Evolutionary conservation across 768 basidiomycete species (phyloP).

Genomic region (Pleurotus eryngii): DNA sequence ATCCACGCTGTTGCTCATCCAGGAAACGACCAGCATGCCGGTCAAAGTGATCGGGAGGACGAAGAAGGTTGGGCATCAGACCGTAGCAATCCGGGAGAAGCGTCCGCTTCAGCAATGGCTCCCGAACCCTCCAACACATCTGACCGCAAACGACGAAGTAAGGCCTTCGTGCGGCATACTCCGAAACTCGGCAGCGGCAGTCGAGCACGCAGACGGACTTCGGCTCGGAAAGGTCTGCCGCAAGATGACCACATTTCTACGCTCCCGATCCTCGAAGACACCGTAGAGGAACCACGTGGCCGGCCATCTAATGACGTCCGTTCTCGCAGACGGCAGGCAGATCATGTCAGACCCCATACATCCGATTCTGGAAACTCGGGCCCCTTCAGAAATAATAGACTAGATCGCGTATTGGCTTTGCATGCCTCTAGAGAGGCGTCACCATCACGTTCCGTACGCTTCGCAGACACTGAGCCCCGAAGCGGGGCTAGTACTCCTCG

Average conservation of each 20-base stretch:
- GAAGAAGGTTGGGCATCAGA: constrained; percentile 71
- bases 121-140: constrained; percentile 9
- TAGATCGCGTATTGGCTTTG: constrained; percentile 14
- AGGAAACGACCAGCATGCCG: constrained; percentile 18
- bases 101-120: constrained; percentile 3
- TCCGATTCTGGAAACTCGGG: constrained; percentile 2
- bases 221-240: constrained; percentile 1
- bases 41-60: constrained; percentile 28
- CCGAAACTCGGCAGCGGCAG: constrained; percentile 14
- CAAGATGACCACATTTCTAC: background rate
- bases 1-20: constrained; percentile 7
- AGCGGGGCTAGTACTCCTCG: constrained; percentile 18
- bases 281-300: background rate
- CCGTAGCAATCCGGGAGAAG: constrained; percentile 27
- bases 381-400: constrained; percentile 13
- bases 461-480: constrained; percentile 17
- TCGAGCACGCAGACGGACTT: constrained; percentile 8
- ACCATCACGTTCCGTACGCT: constrained; percentile 26
- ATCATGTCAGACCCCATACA: background rate
- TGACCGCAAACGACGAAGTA: constrained; percentile 21
- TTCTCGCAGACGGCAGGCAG: background rate
- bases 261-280: background rate
- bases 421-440: constrained; percentile 21
- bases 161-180: constrained; percentile 15
- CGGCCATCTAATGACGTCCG: no score